phyloP scores from a whole-genome alignment of 805 yeast genomes.

The Metschnikowia proteae region DNA sequence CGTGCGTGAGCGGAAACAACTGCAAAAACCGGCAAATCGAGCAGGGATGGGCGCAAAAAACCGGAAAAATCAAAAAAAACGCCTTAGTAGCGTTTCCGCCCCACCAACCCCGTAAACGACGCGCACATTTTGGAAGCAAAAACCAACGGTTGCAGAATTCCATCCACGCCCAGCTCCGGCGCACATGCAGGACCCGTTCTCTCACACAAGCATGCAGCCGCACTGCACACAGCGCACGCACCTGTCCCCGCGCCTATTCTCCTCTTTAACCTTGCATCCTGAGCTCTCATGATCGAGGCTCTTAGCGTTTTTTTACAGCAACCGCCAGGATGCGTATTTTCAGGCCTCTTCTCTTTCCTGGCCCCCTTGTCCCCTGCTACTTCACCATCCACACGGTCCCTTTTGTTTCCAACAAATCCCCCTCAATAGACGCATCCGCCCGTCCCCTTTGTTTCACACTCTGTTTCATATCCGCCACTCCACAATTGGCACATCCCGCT shows the following conservation, averaged over 20 bases:
- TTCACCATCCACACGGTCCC: background rate
- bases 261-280: constrained; percentile 1
- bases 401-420: constrained; percentile 3
- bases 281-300: constrained; percentile 1
- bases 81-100: background rate
- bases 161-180: background rate
- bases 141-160: constrained; percentile 1
- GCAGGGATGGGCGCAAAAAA: background rate
- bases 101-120: background rate
- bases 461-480: too few relatives aligned
- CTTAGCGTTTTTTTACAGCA: constrained; percentile 4
- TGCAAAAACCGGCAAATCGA: background rate
- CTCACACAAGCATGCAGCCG: background rate
- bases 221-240: background rate
- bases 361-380: background rate
- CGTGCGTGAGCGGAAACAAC: background rate
- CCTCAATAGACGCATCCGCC: background rate
- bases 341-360: background rate
- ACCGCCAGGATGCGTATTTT: background rate
- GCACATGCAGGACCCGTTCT: constrained; percentile 3
- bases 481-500: too few relatives aligned
- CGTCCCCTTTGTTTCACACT: background rate
- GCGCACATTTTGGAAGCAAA: constrained; percentile 3
- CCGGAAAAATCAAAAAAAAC: background rate
- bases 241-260: background rate